Percentiles rank a stretch among this genome's conserved stretches.
Conservation (phyloP, 495 filamentous ascomycete genomes). For the Podospora anserina region DNA sequence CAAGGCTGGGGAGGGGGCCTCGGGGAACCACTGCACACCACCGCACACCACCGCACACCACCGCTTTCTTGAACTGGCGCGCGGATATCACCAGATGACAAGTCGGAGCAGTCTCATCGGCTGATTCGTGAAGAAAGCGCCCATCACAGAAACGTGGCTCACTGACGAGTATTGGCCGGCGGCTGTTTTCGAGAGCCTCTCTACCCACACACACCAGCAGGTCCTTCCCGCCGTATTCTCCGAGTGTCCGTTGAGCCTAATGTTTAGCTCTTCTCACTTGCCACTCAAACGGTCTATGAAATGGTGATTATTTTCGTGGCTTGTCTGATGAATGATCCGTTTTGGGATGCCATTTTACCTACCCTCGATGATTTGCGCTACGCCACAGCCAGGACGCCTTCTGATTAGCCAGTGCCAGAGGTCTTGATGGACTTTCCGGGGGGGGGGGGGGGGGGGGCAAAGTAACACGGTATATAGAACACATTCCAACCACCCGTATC, state of each 20-base stretch:
- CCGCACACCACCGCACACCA: background rate
- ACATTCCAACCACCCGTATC: conserved; percentile 6
- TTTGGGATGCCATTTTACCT: background rate
- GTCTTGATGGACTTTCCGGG: background rate
- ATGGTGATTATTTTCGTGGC: background rate
- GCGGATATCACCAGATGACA: conserved; percentile 11
- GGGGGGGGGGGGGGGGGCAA: too few species aligned
- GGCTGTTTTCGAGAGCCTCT: background rate
- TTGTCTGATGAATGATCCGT: background rate
- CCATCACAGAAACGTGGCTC: background rate
- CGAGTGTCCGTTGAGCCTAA: background rate
- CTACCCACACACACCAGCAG: background rate
- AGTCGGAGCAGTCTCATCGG: conserved; percentile 5
- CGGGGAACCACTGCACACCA: background rate
- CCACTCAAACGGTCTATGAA: background rate
- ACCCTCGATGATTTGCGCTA: conserved; percentile 1
- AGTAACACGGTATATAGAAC: background rate
- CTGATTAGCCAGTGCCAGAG: background rate
- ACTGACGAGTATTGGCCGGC: conserved; percentile 1
- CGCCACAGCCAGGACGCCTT: background rate
- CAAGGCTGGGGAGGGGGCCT: conserved; percentile 3
- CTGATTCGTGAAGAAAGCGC: conserved; percentile 20
- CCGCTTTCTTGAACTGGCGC: conserved; percentile 11
- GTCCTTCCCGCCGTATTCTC: background rate
- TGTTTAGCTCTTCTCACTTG: background rate